Evolutionary conservation across 2,329 filamentous ascomycete species (phyloP).

Genomic region (Fusarium penzigii): DNA sequence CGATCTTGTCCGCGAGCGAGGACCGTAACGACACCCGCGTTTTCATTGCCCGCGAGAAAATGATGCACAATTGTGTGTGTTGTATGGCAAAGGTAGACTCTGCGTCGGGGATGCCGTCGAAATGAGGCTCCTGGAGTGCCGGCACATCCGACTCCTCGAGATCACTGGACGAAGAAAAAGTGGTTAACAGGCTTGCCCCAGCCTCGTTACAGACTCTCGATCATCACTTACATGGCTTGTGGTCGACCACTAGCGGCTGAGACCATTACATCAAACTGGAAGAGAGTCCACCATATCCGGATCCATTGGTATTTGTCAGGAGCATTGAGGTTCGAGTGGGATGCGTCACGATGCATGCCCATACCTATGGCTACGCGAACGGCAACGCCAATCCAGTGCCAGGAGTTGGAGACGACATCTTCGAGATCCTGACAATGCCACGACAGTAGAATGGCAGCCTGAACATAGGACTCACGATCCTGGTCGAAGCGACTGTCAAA

Average conservation of each 20-base stretch:
- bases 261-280: conserved; percentile 41
- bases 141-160: conserved; percentile 53
- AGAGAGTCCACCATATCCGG: conserved; percentile 43
- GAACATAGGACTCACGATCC: conserved; percentile 54
- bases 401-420: conserved; percentile 54
- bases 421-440: conserved; percentile 59
- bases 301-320: conserved; percentile 38
- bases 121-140: conserved; percentile 44
- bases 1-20: conserved; percentile 25
- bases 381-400: conserved; percentile 54
- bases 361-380: conserved; percentile 52
- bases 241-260: conserved; percentile 49
- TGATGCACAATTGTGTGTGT: conserved; percentile 50
- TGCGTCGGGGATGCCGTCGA: conserved; percentile 42
- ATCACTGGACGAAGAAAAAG: conserved; percentile 30
- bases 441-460: conserved; percentile 54
- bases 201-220: not conserved
- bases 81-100: conserved; percentile 47
- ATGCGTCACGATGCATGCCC: conserved; percentile 49
- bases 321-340: conserved; percentile 29
- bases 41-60: conserved; percentile 44
- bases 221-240: conserved; percentile 46
- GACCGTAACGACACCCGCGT: conserved; percentile 26
- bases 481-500: conserved; percentile 55
- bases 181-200: not conserved